Percentiles rank a stretch among this genome's conserved stretches.
These are phyloP conservation scores for Clarireedia hainanense DNA, from an alignment of 2,329 filamentous ascomycete genomes.

Conservation along the genomic window DNA sequence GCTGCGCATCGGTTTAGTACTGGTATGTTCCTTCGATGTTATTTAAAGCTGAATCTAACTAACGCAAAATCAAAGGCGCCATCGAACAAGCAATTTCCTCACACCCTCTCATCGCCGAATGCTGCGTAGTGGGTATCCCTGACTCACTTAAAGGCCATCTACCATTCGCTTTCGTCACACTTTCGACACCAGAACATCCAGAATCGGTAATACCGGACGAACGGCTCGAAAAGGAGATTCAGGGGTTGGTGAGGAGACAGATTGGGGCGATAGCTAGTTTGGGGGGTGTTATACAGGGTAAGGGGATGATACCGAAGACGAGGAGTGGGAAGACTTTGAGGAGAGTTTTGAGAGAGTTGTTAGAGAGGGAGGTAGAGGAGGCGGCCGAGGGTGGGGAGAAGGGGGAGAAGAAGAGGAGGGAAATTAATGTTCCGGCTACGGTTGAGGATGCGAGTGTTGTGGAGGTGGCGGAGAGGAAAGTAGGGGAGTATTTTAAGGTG, in stretches of 20 bases:
- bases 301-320: constrained; percentile 85
- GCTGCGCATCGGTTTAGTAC: constrained; percentile 87
- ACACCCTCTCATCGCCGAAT: constrained; percentile 72
- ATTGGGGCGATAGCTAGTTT: constrained; percentile 83
- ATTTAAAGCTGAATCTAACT: background rate
- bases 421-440: constrained; percentile 70
- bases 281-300: constrained; percentile 77
- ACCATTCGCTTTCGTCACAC: constrained; percentile 79
- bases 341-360: constrained; percentile 70
- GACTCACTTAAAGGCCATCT: constrained; percentile 83
- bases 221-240: constrained; percentile 52
- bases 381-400: constrained; percentile 76
- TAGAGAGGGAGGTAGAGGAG: constrained; percentile 69
- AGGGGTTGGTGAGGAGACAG: constrained; percentile 64
- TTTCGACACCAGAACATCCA: constrained; percentile 44
- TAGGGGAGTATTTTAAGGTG: constrained; percentile 67
- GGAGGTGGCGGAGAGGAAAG: constrained; percentile 61
- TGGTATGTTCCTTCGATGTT: constrained; percentile 41
- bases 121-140: constrained; percentile 78
- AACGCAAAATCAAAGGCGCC: constrained; percentile 45
- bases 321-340: constrained; percentile 67
- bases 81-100: constrained; percentile 88
- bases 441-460: constrained; percentile 75
- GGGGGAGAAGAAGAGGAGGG: constrained; percentile 71
- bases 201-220: constrained; percentile 41